Base-by-base conservation (phyloP, 2,329 filamentous ascomycete genomes). In the Dichotomopilus funicola region DNA sequence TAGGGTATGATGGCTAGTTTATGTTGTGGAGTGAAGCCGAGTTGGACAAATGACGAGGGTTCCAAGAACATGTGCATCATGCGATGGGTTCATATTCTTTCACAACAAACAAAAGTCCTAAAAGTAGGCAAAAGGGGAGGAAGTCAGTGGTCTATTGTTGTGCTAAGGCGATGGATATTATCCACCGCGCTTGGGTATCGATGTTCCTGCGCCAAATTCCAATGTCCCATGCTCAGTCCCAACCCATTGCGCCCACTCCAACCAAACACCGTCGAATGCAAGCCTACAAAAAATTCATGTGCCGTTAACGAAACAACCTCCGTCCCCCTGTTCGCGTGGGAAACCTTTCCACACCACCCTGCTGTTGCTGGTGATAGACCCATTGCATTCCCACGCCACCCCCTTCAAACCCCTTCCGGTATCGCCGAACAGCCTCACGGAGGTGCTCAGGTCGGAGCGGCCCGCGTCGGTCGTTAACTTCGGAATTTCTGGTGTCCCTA, bases 401-500 rank as follows among this genome's bases (percentile, higher is more conserved):
- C 37, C 85, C 83, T 64, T 86, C 85, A 4, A 80, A 74, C 31
- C 80, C 74, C 45, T 78, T 69, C 66, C 81, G 86, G 68, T 89
- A 88, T 49, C 87, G 76, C 54, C 87, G 76, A 67, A 87, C 75
- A 5, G 88, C 87, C 68, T 91, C 88, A 19, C 87, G 76, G 46
- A 92, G 69, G 69, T 91, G 88, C 58, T 90, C 88, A 0, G 88
- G 86, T 33, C 85, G 79, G 47, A 92, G 67, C 1, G 88, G 54
- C 64, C 72, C 60, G 64, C 70, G 45, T 36, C 62, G 51, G 51
- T 63, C 56, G 4, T 66, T 63, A 50, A 57, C 40, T 61, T 68
- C 59, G 6, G 67, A 37, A 10, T 48, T 10, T 10, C 34, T 37
- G 8, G 13, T 48, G 3, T 36, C 45, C 45, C 34, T 47, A 11